phyloP scores from a whole-genome alignment of 169 alveolate species.

The Eimeria sp. region DNA sequence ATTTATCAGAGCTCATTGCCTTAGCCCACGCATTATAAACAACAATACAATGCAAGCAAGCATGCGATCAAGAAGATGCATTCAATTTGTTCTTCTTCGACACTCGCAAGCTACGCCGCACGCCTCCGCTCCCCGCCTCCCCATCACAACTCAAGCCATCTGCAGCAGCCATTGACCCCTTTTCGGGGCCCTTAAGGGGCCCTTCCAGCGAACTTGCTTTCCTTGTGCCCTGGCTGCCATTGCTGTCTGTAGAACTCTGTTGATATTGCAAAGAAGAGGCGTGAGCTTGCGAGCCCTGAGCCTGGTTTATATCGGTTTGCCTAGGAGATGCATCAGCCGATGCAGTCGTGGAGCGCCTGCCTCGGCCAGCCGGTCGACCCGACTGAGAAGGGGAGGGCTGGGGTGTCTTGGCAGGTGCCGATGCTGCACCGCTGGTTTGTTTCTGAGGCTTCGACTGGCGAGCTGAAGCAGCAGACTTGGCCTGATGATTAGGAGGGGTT shows the following conservation, averaged over 20 bases:
- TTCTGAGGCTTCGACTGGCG: neutral
- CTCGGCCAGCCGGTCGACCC: neutral
- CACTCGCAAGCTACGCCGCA: conserved; percentile 36
- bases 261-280: neutral
- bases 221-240: neutral
- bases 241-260: neutral
- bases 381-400: neutral
- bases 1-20: too few species aligned
- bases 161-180: neutral
- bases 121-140: neutral
- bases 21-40: neutral
- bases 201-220: neutral
- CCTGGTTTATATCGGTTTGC: neutral
- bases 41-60: neutral
- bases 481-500: neutral
- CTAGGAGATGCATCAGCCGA: neutral
- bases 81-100: conserved; percentile 4
- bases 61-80: neutral
- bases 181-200: neutral
- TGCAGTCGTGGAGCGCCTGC: neutral
- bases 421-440: neutral
- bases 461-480: neutral
- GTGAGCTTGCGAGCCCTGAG: neutral
- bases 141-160: neutral
- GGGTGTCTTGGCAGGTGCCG: conserved; percentile 1